Conservation (phyloP, 2,329 filamentous ascomycete genomes). For the Berkeleyomyces rouxiae region DNA sequence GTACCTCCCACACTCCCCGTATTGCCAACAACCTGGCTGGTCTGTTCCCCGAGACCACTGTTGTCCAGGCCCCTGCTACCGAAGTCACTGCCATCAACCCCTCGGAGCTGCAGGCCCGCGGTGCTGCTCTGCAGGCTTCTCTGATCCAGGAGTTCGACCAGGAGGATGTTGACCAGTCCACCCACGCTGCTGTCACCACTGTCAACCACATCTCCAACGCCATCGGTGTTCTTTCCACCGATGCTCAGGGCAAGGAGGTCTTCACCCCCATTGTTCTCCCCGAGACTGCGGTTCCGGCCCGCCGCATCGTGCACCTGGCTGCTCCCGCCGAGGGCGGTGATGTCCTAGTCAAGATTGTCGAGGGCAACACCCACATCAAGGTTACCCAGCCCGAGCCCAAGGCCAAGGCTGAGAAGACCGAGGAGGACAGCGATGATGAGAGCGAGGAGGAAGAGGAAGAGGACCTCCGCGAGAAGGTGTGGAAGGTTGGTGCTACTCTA, state of each 20-base stretch:
- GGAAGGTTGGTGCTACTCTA: constrained; percentile 70
- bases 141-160: constrained; percentile 88
- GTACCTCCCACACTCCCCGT: constrained; percentile 83
- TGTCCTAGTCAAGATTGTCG: constrained; percentile 72
- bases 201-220: constrained; percentile 80
- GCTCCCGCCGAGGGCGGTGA: constrained; percentile 70
- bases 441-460: constrained; percentile 67
- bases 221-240: constrained; percentile 64
- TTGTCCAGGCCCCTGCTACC: constrained; percentile 70
- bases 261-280: constrained; percentile 71
- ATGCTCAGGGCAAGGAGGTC: constrained; percentile 41
- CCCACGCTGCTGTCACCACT: constrained; percentile 85
- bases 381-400: constrained; percentile 76
- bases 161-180: constrained; percentile 88
- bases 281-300: constrained; percentile 79
- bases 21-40: constrained; percentile 64
- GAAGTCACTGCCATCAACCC: constrained; percentile 70
- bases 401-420: constrained; percentile 51
- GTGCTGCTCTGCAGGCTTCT: constrained; percentile 87
- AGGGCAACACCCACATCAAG: constrained; percentile 83
- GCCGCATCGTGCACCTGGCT: constrained; percentile 63
- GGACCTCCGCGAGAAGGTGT: constrained; percentile 76
- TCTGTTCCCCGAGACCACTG: constrained; percentile 68
- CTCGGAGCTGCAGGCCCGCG: constrained; percentile 72
- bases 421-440: constrained; percentile 39